These are phyloP conservation scores for Forsythia viridissima DNA, from an alignment of 257 asterid species.

Conservation along the genomic window DNA sequence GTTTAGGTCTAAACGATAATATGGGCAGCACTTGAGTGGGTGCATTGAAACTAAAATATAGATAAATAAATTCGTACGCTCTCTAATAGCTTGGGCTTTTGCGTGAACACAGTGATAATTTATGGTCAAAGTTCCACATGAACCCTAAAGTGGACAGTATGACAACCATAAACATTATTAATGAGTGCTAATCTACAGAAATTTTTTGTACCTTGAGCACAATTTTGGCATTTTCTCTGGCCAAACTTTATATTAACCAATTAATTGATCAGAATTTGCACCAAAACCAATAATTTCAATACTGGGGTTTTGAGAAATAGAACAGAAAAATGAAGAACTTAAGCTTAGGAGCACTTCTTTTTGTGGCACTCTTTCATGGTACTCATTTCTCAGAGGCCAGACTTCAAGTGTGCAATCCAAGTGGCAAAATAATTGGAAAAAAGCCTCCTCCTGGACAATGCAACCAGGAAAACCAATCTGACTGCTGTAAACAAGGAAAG, in stretches of 20 bases:
- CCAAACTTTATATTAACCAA: too few relatives aligned
- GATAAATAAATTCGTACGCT: too few relatives aligned
- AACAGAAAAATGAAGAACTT: too few relatives aligned
- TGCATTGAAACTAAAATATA: constrained; percentile 33
- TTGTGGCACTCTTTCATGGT: too few relatives aligned
- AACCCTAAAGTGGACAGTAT: not conserved
- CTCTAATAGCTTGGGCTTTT: too few relatives aligned
- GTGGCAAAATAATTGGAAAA: constrained; percentile 35
- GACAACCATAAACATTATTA: not conserved
- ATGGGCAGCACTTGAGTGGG: too few relatives aligned
- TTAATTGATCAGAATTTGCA: too few relatives aligned
- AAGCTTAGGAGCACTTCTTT: too few relatives aligned
- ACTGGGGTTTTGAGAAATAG: too few relatives aligned
- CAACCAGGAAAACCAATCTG: constrained; percentile 40
- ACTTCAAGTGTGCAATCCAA: constrained; percentile 36
- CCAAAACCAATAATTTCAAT: too few relatives aligned
- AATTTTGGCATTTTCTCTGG: not conserved
- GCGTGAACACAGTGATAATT: too few relatives aligned
- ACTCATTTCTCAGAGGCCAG: not conserved
- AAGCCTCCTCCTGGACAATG: constrained; percentile 49
- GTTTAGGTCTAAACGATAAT: too few relatives aligned
- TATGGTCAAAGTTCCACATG: not conserved
- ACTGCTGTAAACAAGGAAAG: constrained; percentile 36
- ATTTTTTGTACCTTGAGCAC: not conserved
- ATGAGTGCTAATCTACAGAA: not conserved